Percentiles rank a stretch among this genome's conserved stretches.
Evolutionary conservation across 129 eudicot genomes (phyloP).

Genomic region (Flaveria brownii): DNA sequence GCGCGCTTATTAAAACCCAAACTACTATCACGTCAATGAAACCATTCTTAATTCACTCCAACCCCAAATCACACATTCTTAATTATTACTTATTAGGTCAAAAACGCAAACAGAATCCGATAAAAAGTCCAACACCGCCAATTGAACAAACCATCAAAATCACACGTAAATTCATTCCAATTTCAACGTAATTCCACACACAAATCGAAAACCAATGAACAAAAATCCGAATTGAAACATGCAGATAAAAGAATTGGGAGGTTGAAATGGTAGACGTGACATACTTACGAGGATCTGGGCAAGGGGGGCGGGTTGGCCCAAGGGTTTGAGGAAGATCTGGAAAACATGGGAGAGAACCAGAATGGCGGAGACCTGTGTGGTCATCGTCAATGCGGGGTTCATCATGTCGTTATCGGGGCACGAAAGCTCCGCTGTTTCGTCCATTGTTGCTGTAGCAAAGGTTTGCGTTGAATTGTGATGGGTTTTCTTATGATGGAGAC

Average conservation of each 20-base stretch:
- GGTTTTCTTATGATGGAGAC: neutral
- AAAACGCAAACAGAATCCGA: too few relatives aligned
- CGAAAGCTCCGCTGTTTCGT: conserved; percentile 20
- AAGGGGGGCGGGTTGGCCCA: conserved; percentile 73
- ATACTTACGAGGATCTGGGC: conserved; percentile 97
- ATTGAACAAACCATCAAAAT: too few relatives aligned
- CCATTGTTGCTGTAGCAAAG: conserved; percentile 20
- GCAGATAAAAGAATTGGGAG: neutral
- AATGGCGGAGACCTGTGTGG: conserved; percentile 72
- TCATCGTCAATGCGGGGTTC: conserved; percentile 79
- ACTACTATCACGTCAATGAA: too few relatives aligned
- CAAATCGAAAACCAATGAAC: neutral
- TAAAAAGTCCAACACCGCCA: too few relatives aligned
- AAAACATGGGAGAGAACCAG: conserved; percentile 80
- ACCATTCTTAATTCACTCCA: too few relatives aligned
- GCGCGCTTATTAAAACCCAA: too few relatives aligned
- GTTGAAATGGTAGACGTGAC: conserved; percentile 37
- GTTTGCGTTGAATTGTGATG: neutral
- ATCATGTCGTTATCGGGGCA: conserved; percentile 47
- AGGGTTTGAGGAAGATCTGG: conserved; percentile 70
- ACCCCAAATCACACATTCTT: too few relatives aligned
- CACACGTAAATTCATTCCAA: neutral
- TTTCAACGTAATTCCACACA: neutral
- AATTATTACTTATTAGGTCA: too few relatives aligned
- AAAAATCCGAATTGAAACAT: neutral